Evolutionary conservation across 2,329 filamentous ascomycete species (phyloP), one percentile per base, ranked within the genome.

Genomic region (Xylariaceae sp.): DNA sequence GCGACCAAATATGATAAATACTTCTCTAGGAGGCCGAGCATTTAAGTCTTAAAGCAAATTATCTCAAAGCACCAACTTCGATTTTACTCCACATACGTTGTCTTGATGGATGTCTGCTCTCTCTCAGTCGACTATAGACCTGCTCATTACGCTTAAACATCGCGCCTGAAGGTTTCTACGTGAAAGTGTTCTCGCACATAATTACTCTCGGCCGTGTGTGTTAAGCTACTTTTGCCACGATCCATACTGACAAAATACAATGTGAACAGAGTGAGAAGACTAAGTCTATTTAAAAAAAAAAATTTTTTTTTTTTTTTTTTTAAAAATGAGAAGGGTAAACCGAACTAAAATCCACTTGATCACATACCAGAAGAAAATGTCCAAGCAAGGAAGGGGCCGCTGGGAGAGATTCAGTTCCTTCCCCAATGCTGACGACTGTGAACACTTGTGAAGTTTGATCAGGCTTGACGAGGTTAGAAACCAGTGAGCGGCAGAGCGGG

Each of bases 361-460:
- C 43, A 24, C 58, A 70, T 58, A 10, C 67, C 64, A 5, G 41
- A 33, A 3, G 58, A 62, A 37, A 69, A 69, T 3, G 58, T 29
- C 59, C 64, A 62, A 7, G 65, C 64, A 23, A 70, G 51, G 7
- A 62, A 39, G n/a, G 67, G 65, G 1, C 64, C 2, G 58, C 60
- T 21, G 64, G 48, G 9, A 69, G 53, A 24, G 51, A 53, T 24
- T 66, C 61, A 7, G 58, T 35, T 4, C 62, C 63, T 57, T 67
- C 63, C 8, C 62, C 52, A 41, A 67, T 67, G 50, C 61, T 60
- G 15, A 64, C 61, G n/a, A 70, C 57, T 4, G 65, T 65, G 48
- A 67, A 66, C n/a, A 70, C 50, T 20, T 66, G 60, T 23, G 36
- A 53, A 16, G 36, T 37, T 16, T 47, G 27, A 15, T 23, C 27